Evolutionary conservation across 2,329 filamentous ascomycete species (phyloP).

Genomic region (Botrytis porri): DNA sequence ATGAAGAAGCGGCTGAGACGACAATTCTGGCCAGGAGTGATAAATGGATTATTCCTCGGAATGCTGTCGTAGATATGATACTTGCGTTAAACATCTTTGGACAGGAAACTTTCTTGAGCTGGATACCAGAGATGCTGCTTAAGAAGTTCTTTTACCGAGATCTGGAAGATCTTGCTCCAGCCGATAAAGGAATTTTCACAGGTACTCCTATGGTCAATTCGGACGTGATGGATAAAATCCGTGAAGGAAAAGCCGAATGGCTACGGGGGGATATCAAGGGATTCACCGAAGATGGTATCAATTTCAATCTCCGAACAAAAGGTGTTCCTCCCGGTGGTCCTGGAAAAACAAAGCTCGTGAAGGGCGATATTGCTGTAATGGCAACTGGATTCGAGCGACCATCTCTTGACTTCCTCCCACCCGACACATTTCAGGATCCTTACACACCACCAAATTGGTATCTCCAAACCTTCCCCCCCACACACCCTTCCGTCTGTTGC

Average conservation of each 20-base stretch:
- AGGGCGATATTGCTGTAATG: conserved; percentile 76
- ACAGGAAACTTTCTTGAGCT: conserved; percentile 70
- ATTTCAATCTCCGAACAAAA: conserved; percentile 67
- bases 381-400: conserved; percentile 80
- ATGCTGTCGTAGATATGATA: conserved; percentile 69
- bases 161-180: conserved; percentile 68
- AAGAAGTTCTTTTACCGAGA: conserved; percentile 81
- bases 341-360: conserved; percentile 61
- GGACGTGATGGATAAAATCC: conserved; percentile 73
- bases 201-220: conserved; percentile 87
- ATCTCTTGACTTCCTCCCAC: conserved; percentile 68
- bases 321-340: conserved; percentile 76
- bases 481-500: conserved; percentile 68
- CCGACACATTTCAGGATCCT: conserved; percentile 67
- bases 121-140: conserved; percentile 73
- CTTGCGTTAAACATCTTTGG: conserved; percentile 77
- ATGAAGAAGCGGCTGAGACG: conserved; percentile 63
- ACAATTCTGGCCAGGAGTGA: conserved; percentile 74
- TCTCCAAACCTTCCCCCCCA: conserved; percentile 77
- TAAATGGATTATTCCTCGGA: conserved; percentile 86
- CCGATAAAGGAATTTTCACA: conserved; percentile 71
- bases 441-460: conserved; percentile 86
- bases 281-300: conserved; percentile 61
- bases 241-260: conserved; percentile 71
- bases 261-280: conserved; percentile 73